Conservation (phyloP, 177 flowering plant species). For the Vitis hybrid region DNA sequence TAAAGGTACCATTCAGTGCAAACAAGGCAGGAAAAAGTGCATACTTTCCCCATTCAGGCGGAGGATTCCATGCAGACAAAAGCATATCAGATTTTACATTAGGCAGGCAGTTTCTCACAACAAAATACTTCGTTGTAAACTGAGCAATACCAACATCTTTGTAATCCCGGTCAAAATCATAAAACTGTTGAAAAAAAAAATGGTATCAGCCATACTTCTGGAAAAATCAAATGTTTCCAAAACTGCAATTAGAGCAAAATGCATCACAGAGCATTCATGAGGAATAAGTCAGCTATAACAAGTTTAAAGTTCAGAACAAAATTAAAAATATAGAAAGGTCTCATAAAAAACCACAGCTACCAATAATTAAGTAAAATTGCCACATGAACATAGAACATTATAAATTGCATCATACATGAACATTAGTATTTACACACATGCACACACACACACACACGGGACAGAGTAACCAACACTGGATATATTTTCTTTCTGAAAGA, state of each 20-base stretch:
- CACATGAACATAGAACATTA: too few relatives aligned
- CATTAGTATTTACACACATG: too few relatives aligned
- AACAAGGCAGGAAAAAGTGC: slow-evolving; percentile 18
- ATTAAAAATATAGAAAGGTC: too few relatives aligned
- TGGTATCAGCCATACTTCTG: neutral
- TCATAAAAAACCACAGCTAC: too few relatives aligned
- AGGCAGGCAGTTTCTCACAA: slow-evolving; percentile 86
- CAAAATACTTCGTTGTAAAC: slow-evolving; percentile 84
- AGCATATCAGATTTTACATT: slow-evolving; percentile 93
- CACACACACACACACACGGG: too few relatives aligned
- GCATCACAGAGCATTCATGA: neutral
- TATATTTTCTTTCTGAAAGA: too few relatives aligned
- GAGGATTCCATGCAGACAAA: slow-evolving; percentile 98
- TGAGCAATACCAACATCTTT: slow-evolving; percentile 91
- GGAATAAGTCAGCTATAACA: neutral
- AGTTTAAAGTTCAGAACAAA: neutral
- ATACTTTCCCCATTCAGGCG: slow-evolving; percentile 98
- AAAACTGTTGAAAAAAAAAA: slow-evolving; percentile 48
- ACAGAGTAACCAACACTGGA: too few relatives aligned
- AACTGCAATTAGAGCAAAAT: neutral
- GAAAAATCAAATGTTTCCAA: neutral
- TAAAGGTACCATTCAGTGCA: neutral
- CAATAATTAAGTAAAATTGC: too few relatives aligned
- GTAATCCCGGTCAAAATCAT: slow-evolving; percentile 97
- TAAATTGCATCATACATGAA: too few relatives aligned